Evolutionary conservation across 2,329 filamentous ascomycete genomes (phyloP), one percentile per base, ranked within the genome.

Genomic region (Clarireedia paspali): DNA sequence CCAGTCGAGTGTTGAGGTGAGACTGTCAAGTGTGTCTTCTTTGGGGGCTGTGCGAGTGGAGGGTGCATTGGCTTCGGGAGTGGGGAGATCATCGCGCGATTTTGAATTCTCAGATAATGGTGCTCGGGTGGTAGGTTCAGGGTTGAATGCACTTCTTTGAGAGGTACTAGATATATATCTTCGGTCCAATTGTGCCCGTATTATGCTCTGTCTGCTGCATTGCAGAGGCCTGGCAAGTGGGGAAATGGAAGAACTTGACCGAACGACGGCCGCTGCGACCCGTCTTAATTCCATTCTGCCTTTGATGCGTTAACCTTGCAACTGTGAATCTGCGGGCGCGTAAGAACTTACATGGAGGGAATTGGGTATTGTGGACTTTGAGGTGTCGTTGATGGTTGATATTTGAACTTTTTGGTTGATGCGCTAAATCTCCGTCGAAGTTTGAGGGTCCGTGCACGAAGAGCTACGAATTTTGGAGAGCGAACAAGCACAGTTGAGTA

Each of bases 211-310:
- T 17, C 15, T 24, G 12, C 17, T 44, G 17, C 24, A 34, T 30
- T 50, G 45, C 9, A 42, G 44, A 34, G 50, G 15, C 20, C 50
- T 34, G 24, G 17, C 24, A 15, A 50, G 24, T 44, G 53, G 38
- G 6, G 39, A 26, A 36, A 50, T 36, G 39, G 46, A 23, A 5
- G 38, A 23, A 26, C 46, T 55, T 17, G 53, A 50, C 46, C 53
- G 46, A 26, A 50, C 24, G 4, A 23, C 30, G 26, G 46, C 24
- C 4, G 46, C 15, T 39, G 39, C 48, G 15, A 40, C 45, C 15
- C 64, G 62, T 67, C 69, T 64, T 57, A 71, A 49, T 58, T 71
- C 69, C 70, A 71, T 71, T 54, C 50, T 50, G 26, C 59, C 63
- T 30, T 27, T 17, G 26, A 42, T 26, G 2, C 17, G 62, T 59